Evolutionary conservation across 352 stramenopile genomes (phyloP), one percentile per base, ranked within the genome.

Genomic region (Saprolegnia parasitica): DNA sequence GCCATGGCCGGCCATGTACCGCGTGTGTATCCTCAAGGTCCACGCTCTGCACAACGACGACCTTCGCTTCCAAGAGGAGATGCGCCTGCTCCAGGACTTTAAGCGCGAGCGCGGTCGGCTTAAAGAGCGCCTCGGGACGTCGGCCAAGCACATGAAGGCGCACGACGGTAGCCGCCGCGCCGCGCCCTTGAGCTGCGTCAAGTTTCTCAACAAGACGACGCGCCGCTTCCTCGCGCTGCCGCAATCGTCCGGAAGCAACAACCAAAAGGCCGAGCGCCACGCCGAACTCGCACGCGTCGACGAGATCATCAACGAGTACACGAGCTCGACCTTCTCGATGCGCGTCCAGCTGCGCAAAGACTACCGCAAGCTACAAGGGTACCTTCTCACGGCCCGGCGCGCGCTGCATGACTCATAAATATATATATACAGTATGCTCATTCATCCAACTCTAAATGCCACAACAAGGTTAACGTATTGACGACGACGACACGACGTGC

Each of bases 181-280:
- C n/a, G 50, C n/a, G 13, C 50, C 54, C 47, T 39, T 70, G 23
- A 70, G 47, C 24, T 70, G 63, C 54, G 50, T 70, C 63, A 70
- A 70, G 47, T 70, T 55, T 46, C 54, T 70, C 32, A 70, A 70
- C 32, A 70, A 70, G 40, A 61, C 63, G 11, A 70, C 63, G 24
- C 45, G 63, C 3, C 29, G 63, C 20, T 15, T 61, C 10, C 55
- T 52, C 29, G 63, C 47, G n/a, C 24, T 40, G 9, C 52, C 52
- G 42, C 42, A 49, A 10, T 15, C 42, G 42, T n/a, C 42, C 42
- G 18, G 13, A 40, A 35, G 8, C 63, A 26, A 70, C 18, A 35
- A 62, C 54, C 45, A 52, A 8, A 70, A 70, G 37, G 54, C 63
- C 4, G 63, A 68, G n/a, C n/a, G 39, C 42, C 23, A 42, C 23